Evolutionary conservation across 169 alveolate genomes (phyloP).

Genomic region (Besnoitia besnoiti): DNA sequence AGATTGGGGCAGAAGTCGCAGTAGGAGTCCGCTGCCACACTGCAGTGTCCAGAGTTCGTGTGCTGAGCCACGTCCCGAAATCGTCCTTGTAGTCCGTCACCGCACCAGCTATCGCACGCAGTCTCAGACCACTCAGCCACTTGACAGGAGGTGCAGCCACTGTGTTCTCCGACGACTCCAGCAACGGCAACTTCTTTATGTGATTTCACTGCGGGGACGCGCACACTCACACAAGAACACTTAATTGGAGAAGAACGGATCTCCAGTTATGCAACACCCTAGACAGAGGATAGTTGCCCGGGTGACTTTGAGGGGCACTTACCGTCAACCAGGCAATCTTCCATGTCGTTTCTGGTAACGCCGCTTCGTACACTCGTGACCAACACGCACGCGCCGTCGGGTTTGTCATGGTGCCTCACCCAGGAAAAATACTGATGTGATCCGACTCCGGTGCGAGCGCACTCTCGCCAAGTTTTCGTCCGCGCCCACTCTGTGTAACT

Average conservation of each 20-base stretch:
- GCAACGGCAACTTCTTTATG: slow-evolving; percentile 23
- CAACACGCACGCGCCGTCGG: slow-evolving; percentile 4
- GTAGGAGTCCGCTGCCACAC: not conserved
- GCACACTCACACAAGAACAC: not conserved
- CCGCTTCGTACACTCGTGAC: not conserved
- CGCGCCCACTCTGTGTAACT: not conserved
- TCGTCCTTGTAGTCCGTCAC: slow-evolving; percentile 34
- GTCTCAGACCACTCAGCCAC: slow-evolving; percentile 41
- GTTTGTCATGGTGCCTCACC: not conserved
- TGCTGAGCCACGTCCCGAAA: not conserved
- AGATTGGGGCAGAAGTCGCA: slow-evolving; percentile 57
- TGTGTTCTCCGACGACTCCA: slow-evolving; percentile 11
- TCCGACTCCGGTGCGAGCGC: not conserved
- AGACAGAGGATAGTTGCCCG: not conserved
- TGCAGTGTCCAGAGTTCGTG: slow-evolving; percentile 17
- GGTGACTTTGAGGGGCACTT: not conserved
- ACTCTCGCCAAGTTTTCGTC: slow-evolving; percentile 55
- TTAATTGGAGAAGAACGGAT: not conserved
- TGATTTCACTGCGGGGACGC: not conserved
- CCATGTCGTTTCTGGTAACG: not conserved
- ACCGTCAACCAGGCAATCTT: slow-evolving; percentile 49
- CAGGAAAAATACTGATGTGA: slow-evolving; percentile 41
- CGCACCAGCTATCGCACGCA: slow-evolving; percentile 44
- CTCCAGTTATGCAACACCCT: not conserved
- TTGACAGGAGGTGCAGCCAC: slow-evolving; percentile 40